phyloP scores from a whole-genome alignment of 2,329 filamentous ascomycete genomes.

The Colletotrichum limetticola region DNA sequence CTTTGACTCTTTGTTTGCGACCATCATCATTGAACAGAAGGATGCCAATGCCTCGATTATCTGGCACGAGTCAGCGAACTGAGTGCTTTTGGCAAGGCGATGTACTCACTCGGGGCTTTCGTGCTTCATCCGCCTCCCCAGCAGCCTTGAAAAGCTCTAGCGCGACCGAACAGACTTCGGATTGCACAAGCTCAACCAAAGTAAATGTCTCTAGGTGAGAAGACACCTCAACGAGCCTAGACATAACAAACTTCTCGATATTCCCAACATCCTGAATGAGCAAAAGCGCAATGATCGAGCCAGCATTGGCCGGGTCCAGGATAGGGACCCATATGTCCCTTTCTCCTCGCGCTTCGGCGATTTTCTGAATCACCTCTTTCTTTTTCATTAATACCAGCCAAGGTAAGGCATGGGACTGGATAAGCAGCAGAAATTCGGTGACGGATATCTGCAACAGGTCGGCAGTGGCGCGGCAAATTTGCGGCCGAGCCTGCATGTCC shows the following conservation, averaged over 20 bases:
- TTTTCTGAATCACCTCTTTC: slow-evolving; percentile 80
- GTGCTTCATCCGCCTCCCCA: slow-evolving; percentile 72
- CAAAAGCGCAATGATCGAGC: slow-evolving; percentile 68
- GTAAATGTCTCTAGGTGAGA: slow-evolving; percentile 74
- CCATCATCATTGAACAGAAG: slow-evolving; percentile 55
- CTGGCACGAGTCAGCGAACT: slow-evolving; percentile 42
- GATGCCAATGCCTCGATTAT: slow-evolving; percentile 58
- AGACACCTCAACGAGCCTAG: slow-evolving; percentile 75
- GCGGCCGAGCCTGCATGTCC: slow-evolving; percentile 82
- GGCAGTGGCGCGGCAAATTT: slow-evolving; percentile 82
- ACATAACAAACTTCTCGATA: slow-evolving; percentile 74
- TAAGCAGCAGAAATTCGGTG: slow-evolving; percentile 76
- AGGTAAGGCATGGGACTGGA: slow-evolving; percentile 85
- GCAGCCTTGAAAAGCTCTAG: slow-evolving; percentile 85
- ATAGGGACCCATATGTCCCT: slow-evolving; percentile 67
- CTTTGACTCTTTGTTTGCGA: slow-evolving; percentile 53
- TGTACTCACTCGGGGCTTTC: slow-evolving; percentile 65
- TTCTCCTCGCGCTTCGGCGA: slow-evolving; percentile 81
- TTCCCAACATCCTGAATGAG: slow-evolving; percentile 67
- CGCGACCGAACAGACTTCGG: slow-evolving; percentile 79
- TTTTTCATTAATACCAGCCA: slow-evolving; percentile 85
- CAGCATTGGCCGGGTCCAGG: slow-evolving; percentile 66
- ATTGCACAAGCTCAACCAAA: slow-evolving; percentile 75
- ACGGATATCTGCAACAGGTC: slow-evolving; percentile 83
- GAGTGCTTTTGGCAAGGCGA: neutral